Percentiles rank a stretch among this genome's conserved stretches.
phyloP scores from a whole-genome alignment of 176 grass and related monocot species.

The Juncus inflexus region DNA sequence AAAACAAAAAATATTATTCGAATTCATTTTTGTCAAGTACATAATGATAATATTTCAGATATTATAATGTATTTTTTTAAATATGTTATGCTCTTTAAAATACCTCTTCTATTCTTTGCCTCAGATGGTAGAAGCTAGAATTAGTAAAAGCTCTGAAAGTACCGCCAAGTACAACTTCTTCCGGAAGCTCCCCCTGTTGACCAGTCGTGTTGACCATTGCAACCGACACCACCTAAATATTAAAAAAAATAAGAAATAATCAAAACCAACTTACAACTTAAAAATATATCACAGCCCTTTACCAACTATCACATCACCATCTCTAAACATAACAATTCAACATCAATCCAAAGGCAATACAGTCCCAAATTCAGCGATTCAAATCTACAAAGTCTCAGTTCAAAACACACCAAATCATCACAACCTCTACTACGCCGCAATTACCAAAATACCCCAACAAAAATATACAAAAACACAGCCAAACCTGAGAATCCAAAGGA shows the following conservation, averaged over 20 bases:
- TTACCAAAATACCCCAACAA: neutral
- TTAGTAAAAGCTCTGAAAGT: slow-evolving; percentile 97
- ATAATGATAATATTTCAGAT: no score
- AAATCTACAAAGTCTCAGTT: no score
- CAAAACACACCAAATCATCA: no score
- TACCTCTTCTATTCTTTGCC: slow-evolving; percentile 88
- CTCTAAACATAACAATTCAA: no score
- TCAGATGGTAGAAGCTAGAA: slow-evolving; percentile 80
- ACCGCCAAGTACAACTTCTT: slow-evolving; percentile 46
- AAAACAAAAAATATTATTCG: slow-evolving; percentile 7
- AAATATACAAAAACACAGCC: slow-evolving; percentile 2
- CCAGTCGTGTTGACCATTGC: slow-evolving; percentile 34
- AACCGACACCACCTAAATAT: slow-evolving; percentile 71
- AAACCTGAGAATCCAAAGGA: slow-evolving; percentile 73
- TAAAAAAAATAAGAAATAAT: neutral
- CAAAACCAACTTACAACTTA: no score
- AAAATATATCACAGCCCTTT: no score
- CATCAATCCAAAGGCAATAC: neutral
- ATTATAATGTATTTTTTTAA: neutral
- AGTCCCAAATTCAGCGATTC: neutral
- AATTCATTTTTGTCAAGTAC: no score
- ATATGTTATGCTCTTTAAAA: neutral
- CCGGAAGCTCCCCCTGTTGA: slow-evolving; percentile 4
- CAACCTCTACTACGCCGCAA: neutral
- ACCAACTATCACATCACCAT: no score